A percentile compares a stretch with the other conserved stretches of the same genome.
Evolutionary conservation across 2,329 filamentous ascomycete genomes (phyloP).

Genomic region (Sphaceloma murrayae): DNA sequence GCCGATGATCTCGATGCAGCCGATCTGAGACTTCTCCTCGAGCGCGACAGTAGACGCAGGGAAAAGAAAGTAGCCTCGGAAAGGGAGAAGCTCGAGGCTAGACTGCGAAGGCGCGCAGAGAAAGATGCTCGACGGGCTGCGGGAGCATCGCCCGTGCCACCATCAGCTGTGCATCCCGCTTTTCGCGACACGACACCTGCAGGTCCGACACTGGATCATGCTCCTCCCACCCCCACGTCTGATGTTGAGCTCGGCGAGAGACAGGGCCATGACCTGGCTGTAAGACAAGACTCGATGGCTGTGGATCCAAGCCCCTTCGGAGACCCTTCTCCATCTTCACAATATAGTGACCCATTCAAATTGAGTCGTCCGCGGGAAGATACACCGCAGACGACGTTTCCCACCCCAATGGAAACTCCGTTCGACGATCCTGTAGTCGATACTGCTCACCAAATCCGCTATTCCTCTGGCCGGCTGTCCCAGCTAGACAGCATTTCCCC

Average conservation of each 20-base stretch:
- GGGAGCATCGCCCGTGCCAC: constrained; percentile 35
- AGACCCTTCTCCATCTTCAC: constrained; percentile 5
- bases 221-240: constrained; percentile 28
- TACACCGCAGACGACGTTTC: constrained; percentile 15
- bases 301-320: constrained; percentile 10
- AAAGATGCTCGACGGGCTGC: constrained; percentile 42
- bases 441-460: constrained; percentile 40
- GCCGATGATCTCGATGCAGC: constrained; percentile 79
- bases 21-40: constrained; percentile 78
- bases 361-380: constrained; percentile 17
- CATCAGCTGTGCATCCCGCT: constrained; percentile 29
- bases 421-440: constrained; percentile 35
- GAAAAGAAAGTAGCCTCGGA: constrained; percentile 64
- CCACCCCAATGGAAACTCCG: constrained; percentile 20
- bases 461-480: constrained; percentile 35
- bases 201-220: constrained; percentile 6
- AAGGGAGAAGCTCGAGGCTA: constrained; percentile 55
- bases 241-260: constrained; percentile 25
- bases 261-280: background rate
- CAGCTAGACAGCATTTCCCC: constrained; percentile 25
- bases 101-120: constrained; percentile 57
- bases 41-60: constrained; percentile 70
- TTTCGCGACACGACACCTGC: constrained; percentile 22
- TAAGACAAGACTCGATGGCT: background rate
- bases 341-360: constrained; percentile 10